These are phyloP conservation scores for Przewalskia tangutica DNA, from an alignment of 257 asterid species.

Conservation along the genomic window DNA sequence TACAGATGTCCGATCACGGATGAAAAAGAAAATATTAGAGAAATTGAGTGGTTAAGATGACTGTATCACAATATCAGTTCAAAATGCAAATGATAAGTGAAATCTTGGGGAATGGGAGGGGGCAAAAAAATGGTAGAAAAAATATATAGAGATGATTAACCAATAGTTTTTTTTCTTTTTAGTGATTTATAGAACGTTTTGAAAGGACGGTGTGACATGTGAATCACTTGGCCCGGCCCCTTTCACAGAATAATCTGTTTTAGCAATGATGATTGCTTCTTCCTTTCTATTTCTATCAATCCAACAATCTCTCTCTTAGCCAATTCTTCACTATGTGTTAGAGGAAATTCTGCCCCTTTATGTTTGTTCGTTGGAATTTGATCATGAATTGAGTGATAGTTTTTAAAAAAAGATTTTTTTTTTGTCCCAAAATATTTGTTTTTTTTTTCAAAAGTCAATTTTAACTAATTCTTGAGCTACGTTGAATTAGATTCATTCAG, in stretches of 20 bases:
- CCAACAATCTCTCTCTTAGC: background rate
- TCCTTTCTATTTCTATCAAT: background rate
- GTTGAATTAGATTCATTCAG: no score
- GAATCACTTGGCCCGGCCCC: slow-evolving; percentile 25
- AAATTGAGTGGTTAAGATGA: background rate
- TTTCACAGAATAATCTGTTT: slow-evolving; percentile 22
- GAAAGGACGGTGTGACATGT: slow-evolving; percentile 38
- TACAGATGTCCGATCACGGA: no score
- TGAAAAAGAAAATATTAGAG: background rate
- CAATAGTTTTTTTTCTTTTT: background rate
- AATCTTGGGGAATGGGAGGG: background rate
- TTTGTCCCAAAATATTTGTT: no score
- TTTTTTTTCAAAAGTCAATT: no score
- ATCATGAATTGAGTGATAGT: no score
- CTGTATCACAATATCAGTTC: background rate
- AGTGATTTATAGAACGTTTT: background rate
- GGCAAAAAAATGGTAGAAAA: background rate
- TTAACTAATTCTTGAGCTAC: no score
- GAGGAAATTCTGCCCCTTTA: background rate
- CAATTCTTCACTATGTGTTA: background rate
- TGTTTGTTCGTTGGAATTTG: background rate
- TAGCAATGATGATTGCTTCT: slow-evolving; percentile 27
- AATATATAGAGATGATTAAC: background rate
- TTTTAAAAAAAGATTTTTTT: no score
- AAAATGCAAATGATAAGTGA: background rate